A percentile compares a stretch with the other conserved stretches of the same genome.
Evolutionary conservation across 202 grass and related monocot species (phyloP).

Genomic region (Panicum hallii): DNA sequence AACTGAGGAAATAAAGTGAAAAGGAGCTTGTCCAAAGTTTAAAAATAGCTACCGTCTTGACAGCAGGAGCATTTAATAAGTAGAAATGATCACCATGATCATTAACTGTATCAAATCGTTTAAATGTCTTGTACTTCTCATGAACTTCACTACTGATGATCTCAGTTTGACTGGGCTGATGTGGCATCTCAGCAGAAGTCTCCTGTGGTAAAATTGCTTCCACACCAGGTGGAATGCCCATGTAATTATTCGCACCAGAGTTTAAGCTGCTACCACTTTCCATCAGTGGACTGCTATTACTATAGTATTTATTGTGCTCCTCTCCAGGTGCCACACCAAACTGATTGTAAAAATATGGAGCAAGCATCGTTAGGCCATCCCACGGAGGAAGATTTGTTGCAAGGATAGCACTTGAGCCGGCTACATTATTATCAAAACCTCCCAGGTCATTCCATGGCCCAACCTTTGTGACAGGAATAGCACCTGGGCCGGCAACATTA

Average conservation of each 20-base stretch:
- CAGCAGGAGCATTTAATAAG: constrained; percentile 28
- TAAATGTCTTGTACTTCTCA: constrained; percentile 66
- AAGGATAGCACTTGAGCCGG: not conserved
- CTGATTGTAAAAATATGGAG: constrained; percentile 36
- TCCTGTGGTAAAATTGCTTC: constrained; percentile 53
- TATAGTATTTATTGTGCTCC: constrained; percentile 46
- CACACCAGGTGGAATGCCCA: constrained; percentile 50
- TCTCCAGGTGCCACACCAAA: constrained; percentile 46
- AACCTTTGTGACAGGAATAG: constrained; percentile 35
- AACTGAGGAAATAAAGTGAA: constrained; percentile 32
- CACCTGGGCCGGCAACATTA: not conserved
- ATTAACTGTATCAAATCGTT: constrained; percentile 76
- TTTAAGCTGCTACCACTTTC: constrained; percentile 53
- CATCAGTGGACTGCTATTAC: constrained; percentile 27
- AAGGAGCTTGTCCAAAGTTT: constrained; percentile 15
- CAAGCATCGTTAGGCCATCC: constrained; percentile 13
- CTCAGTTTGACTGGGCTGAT: constrained; percentile 48
- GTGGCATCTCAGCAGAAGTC: constrained; percentile 32
- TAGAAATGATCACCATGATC: constrained; percentile 74
- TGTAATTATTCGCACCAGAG: constrained; percentile 57
- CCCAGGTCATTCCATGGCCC: constrained; percentile 5
- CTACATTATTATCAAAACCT: not conserved
- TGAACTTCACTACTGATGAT: constrained; percentile 51
- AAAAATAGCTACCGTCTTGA: constrained; percentile 60
- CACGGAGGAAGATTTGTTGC: constrained; percentile 1